Evolutionary conservation across 192 early-diverging fungal genomes (phyloP), one percentile per base, ranked within the genome.

Genomic region (Pilaira anomala): DNA sequence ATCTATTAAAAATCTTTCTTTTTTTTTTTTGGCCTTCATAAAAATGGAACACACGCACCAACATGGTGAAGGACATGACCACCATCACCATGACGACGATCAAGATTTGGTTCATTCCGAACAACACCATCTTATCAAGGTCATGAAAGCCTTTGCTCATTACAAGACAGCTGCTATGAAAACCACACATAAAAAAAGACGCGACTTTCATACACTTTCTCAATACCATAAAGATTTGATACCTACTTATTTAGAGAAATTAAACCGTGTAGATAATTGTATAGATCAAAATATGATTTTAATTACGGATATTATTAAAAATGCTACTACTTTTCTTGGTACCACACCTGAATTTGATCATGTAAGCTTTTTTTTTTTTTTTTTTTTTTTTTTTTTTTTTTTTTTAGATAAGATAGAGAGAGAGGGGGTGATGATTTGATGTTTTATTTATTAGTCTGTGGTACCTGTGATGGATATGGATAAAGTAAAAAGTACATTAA

Each of bases 401-500:
- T 5, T 19, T 30, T 9, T 42, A 55, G 60, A 46, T 52, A 48
- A 46, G 0, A 26, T 18, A 50, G 3, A 44, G 33, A 74, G n/a
- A n/a, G n/a, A n/a, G n/a, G n/a, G n/a, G n/a, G n/a, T n/a, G n/a
- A n/a, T n/a, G n/a, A n/a, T n/a, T n/a, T n/a, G n/a, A n/a, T n/a
- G n/a, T n/a, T n/a, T n/a, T n/a, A n/a, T n/a, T n/a, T n/a, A n/a
- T n/a, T n/a, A 62, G 28, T 65, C 68, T 7, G 72, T 69, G 7
- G 84, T 84, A 12, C 76, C 65, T n/a, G 86, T 90, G 39, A 70
- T 71, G 36, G 90, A 96, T 52, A 92, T 95, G 87, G 93, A 94
- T 61, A 96, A 94, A 74, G 77, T 97, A 11, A 80, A 89, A 24
- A 89, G 87, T 54, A 97, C 93, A 0, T 73, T 98, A 53, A 87